A percentile compares a stretch with the other conserved stretches of the same genome.
Evolutionary conservation across 148 eudicot genomes (phyloP).

Genomic region (Pharnaceum exiguum): DNA sequence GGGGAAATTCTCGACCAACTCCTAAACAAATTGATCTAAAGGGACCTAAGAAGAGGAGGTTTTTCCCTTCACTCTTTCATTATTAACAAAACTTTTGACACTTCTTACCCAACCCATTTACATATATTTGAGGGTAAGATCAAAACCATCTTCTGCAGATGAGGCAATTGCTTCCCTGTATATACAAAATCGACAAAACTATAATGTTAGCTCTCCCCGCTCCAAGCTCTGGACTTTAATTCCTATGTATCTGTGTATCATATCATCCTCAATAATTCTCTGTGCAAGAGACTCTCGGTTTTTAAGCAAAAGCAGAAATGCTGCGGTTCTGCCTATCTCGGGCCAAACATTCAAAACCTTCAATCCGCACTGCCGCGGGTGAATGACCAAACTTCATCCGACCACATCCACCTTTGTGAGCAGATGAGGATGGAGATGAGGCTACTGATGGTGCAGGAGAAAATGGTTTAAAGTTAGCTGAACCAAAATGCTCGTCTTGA

Average conservation of each 20-base stretch:
- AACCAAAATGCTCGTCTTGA: constrained; percentile 49
- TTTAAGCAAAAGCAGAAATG: constrained; percentile 52
- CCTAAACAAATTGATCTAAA: neutral
- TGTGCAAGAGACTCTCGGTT: neutral
- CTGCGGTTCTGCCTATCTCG: constrained; percentile 37
- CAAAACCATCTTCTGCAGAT: constrained; percentile 6
- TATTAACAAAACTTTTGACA: constrained; percentile 12
- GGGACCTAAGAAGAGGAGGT: constrained; percentile 3
- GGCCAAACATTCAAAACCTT: constrained; percentile 60
- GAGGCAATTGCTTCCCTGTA: constrained; percentile 6
- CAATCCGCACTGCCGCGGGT: constrained; percentile 49
- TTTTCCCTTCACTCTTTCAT: constrained; percentile 4
- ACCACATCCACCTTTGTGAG: constrained; percentile 42
- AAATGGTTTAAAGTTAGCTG: neutral
- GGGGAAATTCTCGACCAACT: neutral
- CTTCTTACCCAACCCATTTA: constrained; percentile 7
- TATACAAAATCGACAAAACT: constrained; percentile 8
- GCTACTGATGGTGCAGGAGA: constrained; percentile 11
- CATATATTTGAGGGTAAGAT: constrained; percentile 8
- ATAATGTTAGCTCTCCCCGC: constrained; percentile 4
- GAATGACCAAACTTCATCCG: constrained; percentile 33
- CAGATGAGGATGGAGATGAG: constrained; percentile 27
- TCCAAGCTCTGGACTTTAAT: constrained; percentile 1
- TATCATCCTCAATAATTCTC: neutral
- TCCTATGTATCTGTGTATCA: constrained; percentile 7